phyloP scores from a whole-genome alignment of 1,139 yeast species.

The Debaryomycetaceae sp. region DNA sequence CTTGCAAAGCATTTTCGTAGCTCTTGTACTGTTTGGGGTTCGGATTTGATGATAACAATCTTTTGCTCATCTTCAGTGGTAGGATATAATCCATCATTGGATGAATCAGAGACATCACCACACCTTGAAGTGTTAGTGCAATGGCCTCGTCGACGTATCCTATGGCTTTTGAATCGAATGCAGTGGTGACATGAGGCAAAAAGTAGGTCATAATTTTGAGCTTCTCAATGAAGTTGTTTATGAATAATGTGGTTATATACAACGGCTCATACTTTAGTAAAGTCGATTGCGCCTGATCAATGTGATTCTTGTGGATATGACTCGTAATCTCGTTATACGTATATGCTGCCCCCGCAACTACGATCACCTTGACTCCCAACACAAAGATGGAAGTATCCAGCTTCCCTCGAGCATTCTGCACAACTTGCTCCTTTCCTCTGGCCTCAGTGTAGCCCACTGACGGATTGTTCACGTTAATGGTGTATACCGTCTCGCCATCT shows the following conservation, averaged over 20 bases:
- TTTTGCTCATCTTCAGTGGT: constrained; percentile 30
- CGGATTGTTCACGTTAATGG: background rate
- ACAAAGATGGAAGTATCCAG: constrained; percentile 6
- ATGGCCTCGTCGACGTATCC: constrained; percentile 19
- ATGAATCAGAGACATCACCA: constrained; percentile 57
- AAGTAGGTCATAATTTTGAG: constrained; percentile 13
- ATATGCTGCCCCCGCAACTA: constrained; percentile 45
- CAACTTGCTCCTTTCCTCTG: background rate
- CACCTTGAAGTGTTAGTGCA: constrained; percentile 48
- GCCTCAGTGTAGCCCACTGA: background rate
- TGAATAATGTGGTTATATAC: constrained; percentile 30
- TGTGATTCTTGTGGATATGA: constrained; percentile 50
- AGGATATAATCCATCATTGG: constrained; percentile 56
- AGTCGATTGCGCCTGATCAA: constrained; percentile 22
- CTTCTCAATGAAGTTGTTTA: constrained; percentile 28
- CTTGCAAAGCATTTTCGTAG: constrained; percentile 31
- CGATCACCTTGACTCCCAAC: constrained; percentile 19
- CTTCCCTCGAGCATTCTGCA: background rate
- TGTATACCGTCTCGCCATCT: constrained; percentile 5
- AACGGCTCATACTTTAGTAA: constrained; percentile 29
- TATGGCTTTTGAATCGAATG: background rate
- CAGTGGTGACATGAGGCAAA: background rate
- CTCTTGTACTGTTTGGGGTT: constrained; percentile 24
- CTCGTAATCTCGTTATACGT: constrained; percentile 49
- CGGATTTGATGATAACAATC: constrained; percentile 30